Conservation (phyloP, 83 land plant genomes). For the Thuja plicata region DNA sequence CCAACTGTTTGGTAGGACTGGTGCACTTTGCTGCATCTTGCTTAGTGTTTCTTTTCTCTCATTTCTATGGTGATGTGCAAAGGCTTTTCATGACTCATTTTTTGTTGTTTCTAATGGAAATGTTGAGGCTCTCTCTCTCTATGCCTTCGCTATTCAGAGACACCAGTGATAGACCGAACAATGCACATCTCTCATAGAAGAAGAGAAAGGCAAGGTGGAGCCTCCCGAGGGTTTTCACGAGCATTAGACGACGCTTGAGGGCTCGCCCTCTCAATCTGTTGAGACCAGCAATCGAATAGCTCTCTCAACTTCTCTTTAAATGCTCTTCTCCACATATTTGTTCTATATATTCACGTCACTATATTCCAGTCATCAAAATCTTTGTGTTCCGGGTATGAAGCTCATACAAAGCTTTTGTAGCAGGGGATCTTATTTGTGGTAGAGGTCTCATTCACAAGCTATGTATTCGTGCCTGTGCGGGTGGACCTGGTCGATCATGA, state of each 20-base stretch:
- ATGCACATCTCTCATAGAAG: slow-evolving; percentile 48
- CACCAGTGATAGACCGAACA: slow-evolving; percentile 62
- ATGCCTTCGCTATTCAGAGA: slow-evolving; percentile 46
- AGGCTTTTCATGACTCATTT: too few species aligned
- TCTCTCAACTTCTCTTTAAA: slow-evolving; percentile 38
- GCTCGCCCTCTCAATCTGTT: slow-evolving; percentile 24
- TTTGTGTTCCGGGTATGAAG: slow-evolving; percentile 44
- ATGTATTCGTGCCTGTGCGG: too few species aligned
- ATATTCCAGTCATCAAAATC: slow-evolving; percentile 62
- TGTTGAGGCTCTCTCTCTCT: slow-evolving; percentile 17
- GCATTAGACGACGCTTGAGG: slow-evolving; percentile 71
- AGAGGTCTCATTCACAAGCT: slow-evolving; percentile 19
- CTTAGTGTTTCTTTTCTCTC: too few species aligned
- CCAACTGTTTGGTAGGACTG: too few species aligned
- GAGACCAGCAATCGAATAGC: slow-evolving; percentile 44
- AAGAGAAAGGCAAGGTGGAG: slow-evolving; percentile 20
- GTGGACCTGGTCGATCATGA: too few species aligned
- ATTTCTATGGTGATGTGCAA: too few species aligned
- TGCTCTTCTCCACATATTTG: slow-evolving; percentile 7
- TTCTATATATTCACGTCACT: slow-evolving; percentile 17
- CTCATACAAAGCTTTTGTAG: slow-evolving; percentile 40
- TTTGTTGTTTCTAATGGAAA: too few species aligned
- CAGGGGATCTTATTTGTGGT: slow-evolving; percentile 45
- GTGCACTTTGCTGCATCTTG: too few species aligned
- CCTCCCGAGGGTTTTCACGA: slow-evolving; percentile 35